Evolutionary conservation across 176 grass and related monocot genomes (phyloP), one percentile per base, ranked within the genome.

Genomic region (Aegilops sharonensis): DNA sequence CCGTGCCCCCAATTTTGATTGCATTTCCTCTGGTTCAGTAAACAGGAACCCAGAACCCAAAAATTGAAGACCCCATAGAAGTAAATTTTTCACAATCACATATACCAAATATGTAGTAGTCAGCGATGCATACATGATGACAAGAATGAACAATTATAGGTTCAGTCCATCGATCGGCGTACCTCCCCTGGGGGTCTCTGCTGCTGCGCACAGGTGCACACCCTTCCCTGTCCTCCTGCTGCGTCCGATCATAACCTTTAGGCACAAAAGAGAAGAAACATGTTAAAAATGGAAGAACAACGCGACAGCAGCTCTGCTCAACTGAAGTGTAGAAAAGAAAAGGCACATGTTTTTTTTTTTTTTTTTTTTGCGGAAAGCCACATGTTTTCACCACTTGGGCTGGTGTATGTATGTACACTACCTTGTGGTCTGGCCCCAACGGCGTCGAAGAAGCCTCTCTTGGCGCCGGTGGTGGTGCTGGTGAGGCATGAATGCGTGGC

Each of bases 371-470:
- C 27, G 36, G 3, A 31, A 31, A 31, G 30, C 30, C 30, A 3
- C 30, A 31, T 31, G 30, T 31, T 75, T 78, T 78, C 79, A 71
- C 45, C 32, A 15, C 20, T 85, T 35, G 6, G 14, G 5, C 12
- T 72, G 34, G 4, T 7, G 34, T 21, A 8, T 45, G 43, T 45
- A 45, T 3, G 42, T 68, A 1, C 25, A 47, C 13, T 86, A 94
- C 94, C 94, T 92, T 89, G 42, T 79, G 43, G 50, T 82, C 80
- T 88, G 70, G 52, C 77, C 56, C 81, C 89, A 80, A 90, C 83
- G 40, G 82, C 79, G 59, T 87, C 81, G 15, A 87, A 81, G 79
- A 91, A 91, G 5, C 84, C 92, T 80, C 90, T 90, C 80, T 92
- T 95, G 68, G 91, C 86, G 61, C 88, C 81, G 45, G 12, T 48